phyloP scores from a whole-genome alignment of 345 rosid genomes.

The Mercurialis annua region DNA sequence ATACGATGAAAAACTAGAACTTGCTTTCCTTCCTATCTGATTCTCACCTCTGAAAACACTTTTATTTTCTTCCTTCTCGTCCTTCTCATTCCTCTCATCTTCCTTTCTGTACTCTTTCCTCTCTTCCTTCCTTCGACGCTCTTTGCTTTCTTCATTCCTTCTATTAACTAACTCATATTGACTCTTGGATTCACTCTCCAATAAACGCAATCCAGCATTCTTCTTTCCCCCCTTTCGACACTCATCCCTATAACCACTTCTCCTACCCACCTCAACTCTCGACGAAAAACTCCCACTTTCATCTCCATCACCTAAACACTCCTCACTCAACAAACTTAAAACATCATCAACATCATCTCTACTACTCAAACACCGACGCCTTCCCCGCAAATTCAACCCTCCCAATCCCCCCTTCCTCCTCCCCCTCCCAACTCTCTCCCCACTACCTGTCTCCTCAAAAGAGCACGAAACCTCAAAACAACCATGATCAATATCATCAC shows the following conservation, averaged over 20 bases:
- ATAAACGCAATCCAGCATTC: slow-evolving; percentile 26
- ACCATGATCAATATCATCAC: slow-evolving; percentile 37
- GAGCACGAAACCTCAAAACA: slow-evolving; percentile 46
- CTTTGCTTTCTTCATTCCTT: slow-evolving; percentile 29
- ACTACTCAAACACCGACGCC: slow-evolving; percentile 38
- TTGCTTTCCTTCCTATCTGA: slow-evolving; percentile 39
- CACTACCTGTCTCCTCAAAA: slow-evolving; percentile 22
- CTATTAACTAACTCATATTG: slow-evolving; percentile 21
- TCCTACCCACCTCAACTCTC: slow-evolving; percentile 43
- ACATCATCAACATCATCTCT: slow-evolving; percentile 60
- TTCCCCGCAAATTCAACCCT: not conserved
- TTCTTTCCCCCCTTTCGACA: slow-evolving; percentile 28
- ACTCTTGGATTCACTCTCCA: slow-evolving; percentile 33
- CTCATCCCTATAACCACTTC: slow-evolving; percentile 36
- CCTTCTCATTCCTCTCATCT: slow-evolving; percentile 27
- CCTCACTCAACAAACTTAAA: slow-evolving; percentile 70
- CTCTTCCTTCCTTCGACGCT: slow-evolving; percentile 22
- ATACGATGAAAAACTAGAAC: slow-evolving; percentile 72
- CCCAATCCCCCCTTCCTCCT: slow-evolving; percentile 38
- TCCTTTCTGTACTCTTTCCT: slow-evolving; percentile 27
- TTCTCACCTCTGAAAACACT: slow-evolving; percentile 25
- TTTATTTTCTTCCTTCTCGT: slow-evolving; percentile 19
- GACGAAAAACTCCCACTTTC: slow-evolving; percentile 29
- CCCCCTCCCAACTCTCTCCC: slow-evolving; percentile 30
- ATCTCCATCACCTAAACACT: slow-evolving; percentile 28